Base-by-base conservation (phyloP, 345 rosid genomes). In the Melaleuca quinquenervia region DNA sequence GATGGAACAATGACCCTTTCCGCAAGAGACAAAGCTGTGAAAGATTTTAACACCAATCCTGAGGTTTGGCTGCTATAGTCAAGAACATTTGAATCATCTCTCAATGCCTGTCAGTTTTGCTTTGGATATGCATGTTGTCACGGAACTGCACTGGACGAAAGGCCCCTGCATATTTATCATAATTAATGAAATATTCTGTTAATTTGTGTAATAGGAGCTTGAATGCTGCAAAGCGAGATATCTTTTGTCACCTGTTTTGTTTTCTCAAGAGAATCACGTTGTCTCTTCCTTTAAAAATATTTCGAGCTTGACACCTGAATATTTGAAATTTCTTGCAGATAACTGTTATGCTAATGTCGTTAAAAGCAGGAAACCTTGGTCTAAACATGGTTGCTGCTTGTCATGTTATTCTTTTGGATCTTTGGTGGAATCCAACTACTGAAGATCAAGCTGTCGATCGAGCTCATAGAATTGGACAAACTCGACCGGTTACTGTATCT, bases 341-440 rank as follows among this genome's bases (percentile, higher is more conserved):
- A 50, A 88, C 90, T 14, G 98, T 95, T 84, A 97, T 97, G 96
- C 87, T 97, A 90, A 97, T 97, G 98, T 97, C 99, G 1, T 86
- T 97, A 49, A 97, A 97, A 92, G 99, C 99, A 10, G 98, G 98
- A 88, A 97, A 96, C 85, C 96, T 97, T 52, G 99, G 99, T 85
- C 92, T 97, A 90, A 97, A 97, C 86, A 97, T 97, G 99, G 97
- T 95, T 36, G 98, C 99, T 87, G 99, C 99, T 60, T 93, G 93
- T 86, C 98, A 96, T 90, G 99, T 97, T 85, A 93, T 97, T 87
- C 95, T 97, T 89, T 89, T 97, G 87, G 99, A 97, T 88, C 98
- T 94, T 55, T 97, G 99, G 99, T 97, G 98, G 99, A 97, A 97
- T 91, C 99, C 99, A 85, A 94, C 98, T 55, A 95, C 99, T 5